These are phyloP conservation scores for Breviolum minutum DNA, from an alignment of 73 alveolate species.

Conservation along the genomic window DNA sequence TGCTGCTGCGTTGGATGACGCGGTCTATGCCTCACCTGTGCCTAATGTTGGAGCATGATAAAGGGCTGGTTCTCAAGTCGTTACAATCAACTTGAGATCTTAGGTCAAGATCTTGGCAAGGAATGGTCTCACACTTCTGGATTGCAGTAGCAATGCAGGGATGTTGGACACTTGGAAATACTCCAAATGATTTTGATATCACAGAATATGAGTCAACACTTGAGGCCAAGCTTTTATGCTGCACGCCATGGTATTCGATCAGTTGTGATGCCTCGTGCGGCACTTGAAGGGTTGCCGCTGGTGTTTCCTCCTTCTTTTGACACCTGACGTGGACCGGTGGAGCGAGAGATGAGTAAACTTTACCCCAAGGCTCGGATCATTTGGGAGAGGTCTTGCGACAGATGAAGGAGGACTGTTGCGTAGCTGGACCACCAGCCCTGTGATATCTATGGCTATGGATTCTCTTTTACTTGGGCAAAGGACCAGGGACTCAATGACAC, in stretches of 20 bases:
- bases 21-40: background rate
- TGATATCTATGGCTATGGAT: background rate
- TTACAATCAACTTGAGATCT: background rate
- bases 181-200: background rate
- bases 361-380: constrained; percentile 42
- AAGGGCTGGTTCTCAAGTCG: background rate
- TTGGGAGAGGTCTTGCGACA: constrained; percentile 15
- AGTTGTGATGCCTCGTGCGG: constrained; percentile 58
- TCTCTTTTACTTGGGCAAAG: background rate
- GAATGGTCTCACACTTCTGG: constrained; percentile 23
- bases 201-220: background rate
- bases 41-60: background rate
- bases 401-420: constrained; percentile 11
- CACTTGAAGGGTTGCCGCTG: background rate
- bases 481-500: constrained; percentile 9
- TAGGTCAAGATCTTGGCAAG: background rate
- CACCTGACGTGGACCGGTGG: too few relatives aligned
- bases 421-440: background rate
- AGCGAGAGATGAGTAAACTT: background rate
- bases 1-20: constrained; percentile 9
- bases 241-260: constrained; percentile 1
- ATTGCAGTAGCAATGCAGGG: constrained; percentile 89
- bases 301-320: background rate
- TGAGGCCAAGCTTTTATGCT: constrained; percentile 71
- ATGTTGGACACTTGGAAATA: background rate